Base-by-base conservation (phyloP, 305 asterid species). In the Fraxinus xanthoxyloides region DNA sequence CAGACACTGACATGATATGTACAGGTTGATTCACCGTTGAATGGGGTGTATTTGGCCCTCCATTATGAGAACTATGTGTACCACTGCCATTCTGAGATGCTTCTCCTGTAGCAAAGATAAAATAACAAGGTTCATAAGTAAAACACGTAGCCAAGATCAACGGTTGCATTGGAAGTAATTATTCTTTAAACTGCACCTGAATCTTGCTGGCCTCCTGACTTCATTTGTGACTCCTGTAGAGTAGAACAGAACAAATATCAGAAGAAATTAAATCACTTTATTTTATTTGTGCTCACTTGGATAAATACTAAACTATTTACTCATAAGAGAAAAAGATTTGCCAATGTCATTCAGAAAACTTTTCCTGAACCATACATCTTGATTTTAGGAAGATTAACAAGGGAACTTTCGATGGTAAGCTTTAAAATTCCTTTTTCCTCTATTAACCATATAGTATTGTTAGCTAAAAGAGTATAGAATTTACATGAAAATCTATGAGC, bases 71-170 rank as follows among this genome's bases (percentile, higher is more conserved):
- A 87, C 85, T 85, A 84, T 88, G 94, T 77, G 90, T 84, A 19
- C 87, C 90, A 86, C 73, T 88, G 46, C 94, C 97, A 85, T 92
- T 95, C 83, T 92, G 97, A 78, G 94, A 87, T 35, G 92, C 93
- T 76, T 90, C 98, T 0, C 89, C 97, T 91, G 89, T 74, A 85
- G 77, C 79, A 85, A 75, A 74, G 77, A 77, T 76, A 75, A 34
- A 76, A 77, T 34, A 77, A 54, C 75, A 82, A 67, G 28, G 23
- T 84, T 76, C 73, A 80, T 79, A 85, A 84, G 82, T 32, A 67
- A 80, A 81, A 80, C 77, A 59, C 54, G 36, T 7, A 73, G 72
- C 79, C 73, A 83, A 78, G 75, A 32, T 17, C 21, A 79, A 69
- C 51, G 61, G 43, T 35, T 65, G 65, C 48, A 81, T 2, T 26